Evolutionary conservation across 129 eudicot genomes (phyloP), one percentile per base, ranked within the genome.

Genomic region (Calendula officinalis): DNA sequence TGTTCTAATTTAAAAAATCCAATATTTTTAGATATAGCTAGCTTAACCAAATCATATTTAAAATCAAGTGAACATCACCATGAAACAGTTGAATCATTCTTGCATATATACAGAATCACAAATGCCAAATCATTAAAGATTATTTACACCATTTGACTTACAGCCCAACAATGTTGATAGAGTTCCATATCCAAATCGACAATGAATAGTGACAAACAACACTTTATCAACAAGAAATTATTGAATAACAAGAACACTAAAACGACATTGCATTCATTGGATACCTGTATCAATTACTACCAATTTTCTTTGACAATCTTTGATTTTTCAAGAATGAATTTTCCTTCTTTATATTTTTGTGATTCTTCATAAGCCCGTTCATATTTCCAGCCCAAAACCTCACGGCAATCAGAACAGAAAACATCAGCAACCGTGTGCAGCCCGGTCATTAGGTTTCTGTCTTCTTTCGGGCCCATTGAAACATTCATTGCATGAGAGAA

Each of bases 401-500:
- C 68, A 7, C 41, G 22, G 1, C 84, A 80, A 59, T 70, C 81
- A 0, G 50, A 51, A 32, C 81, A 80, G 17, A 12, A 8, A 4
- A 75, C 77, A 12, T 79, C 67, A 0, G 77, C 64, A 8, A 75
- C 80, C 9, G 41, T 52, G 42, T 80, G 81, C 14, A 65, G 62
- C 22, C 84, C 78, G 0, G 71, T 80, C 44, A 80, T 65, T 59
- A 75, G 22, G 9, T 58, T 30, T 59, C 71, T 43, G 17, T 75
- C 77, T 33, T 70, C 72, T 58, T 87, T 84, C 8, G 84, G 66
- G 35, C 97, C 97, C 55, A 80, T 71, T 1, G 62, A 60, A 27
- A 87, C 55, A 59, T 91, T 91, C 86, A 91, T 87, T 0, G 86
- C 90, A 56, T 91, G 97, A 4, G 94, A 84, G 76, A 91, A 82